A percentile compares a stretch with the other conserved stretches of the same genome.
These are phyloP conservation scores for Ambrosiella beaveri DNA, from an alignment of 2,329 filamentous ascomycete species.

Conservation along the genomic window DNA sequence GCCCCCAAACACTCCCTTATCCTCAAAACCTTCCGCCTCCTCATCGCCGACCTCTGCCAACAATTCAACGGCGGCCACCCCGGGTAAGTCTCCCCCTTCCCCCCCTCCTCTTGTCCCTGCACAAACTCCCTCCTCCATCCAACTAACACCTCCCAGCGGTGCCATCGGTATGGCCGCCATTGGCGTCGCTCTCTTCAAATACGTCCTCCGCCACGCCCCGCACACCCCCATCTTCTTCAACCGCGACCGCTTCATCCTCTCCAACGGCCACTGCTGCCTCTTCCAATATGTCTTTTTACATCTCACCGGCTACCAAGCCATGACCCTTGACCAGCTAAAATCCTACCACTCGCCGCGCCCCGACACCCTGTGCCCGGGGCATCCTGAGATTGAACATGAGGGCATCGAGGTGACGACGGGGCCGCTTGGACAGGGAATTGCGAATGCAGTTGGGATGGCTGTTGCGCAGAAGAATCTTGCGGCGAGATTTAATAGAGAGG, in stretches of 20 bases:
- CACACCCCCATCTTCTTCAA: conserved; percentile 40
- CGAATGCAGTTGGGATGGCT: conserved; percentile 41
- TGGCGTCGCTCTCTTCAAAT: conserved; percentile 42
- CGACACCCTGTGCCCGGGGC: conserved; percentile 35
- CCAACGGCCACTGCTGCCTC: conserved; percentile 56
- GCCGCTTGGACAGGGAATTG: conserved; percentile 41
- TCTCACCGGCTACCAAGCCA: conserved; percentile 33
- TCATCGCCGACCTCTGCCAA: conserved; percentile 52
- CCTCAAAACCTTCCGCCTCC: conserved; percentile 39
- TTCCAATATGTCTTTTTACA: conserved; percentile 38
- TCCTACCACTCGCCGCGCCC: conserved; percentile 29
- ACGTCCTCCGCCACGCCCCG: conserved; percentile 43
- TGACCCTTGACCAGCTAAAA: conserved; percentile 40
- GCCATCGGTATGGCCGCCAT: conserved; percentile 46
- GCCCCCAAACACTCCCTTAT: conserved; percentile 26
- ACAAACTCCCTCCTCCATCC: background rate
- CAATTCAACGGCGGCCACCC: conserved; percentile 55
- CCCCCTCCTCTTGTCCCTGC: background rate
- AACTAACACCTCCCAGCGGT: conserved; percentile 15
- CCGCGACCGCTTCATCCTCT: conserved; percentile 44
- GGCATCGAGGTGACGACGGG: conserved; percentile 43
- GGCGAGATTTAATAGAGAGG: conserved; percentile 34
- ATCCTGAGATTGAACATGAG: conserved; percentile 39
- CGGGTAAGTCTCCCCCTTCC: conserved; percentile 29
- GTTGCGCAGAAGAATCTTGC: conserved; percentile 39